Conservation (phyloP, 1,284 basidiomycete species). For the Pascua guehoae region DNA sequence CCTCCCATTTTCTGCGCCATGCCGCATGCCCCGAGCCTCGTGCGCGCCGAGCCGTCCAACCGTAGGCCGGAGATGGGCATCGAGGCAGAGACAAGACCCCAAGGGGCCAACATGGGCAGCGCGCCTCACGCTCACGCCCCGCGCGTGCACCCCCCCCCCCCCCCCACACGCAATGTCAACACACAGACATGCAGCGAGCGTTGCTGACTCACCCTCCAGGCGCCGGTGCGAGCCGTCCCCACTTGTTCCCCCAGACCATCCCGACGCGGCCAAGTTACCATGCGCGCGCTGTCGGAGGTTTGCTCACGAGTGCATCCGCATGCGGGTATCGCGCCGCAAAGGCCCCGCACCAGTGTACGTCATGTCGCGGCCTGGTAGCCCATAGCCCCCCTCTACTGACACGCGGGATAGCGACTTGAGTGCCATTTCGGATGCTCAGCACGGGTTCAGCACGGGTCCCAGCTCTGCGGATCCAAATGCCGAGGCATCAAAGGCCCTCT, state of each 20-base stretch:
- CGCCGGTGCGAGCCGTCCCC: conserved; percentile 44
- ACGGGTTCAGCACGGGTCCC: conserved; percentile 19
- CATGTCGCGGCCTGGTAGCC: background rate
- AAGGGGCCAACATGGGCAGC: background rate
- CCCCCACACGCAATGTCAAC: too few relatives aligned
- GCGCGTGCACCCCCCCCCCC: too few relatives aligned
- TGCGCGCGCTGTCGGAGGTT: conserved; percentile 43
- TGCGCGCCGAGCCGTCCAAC: too few relatives aligned
- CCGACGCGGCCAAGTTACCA: conserved; percentile 39
- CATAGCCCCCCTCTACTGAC: background rate
- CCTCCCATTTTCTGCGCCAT: too few relatives aligned
- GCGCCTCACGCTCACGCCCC: too few relatives aligned
- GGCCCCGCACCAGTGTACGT: conserved; percentile 42
- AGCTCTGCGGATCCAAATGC: background rate
- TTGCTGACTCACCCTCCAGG: conserved; percentile 33
- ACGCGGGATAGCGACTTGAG: conserved; percentile 13
- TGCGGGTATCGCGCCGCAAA: conserved; percentile 33
- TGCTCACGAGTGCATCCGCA: conserved; percentile 39
- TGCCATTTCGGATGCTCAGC: conserved; percentile 33
- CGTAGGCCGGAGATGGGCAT: background rate
- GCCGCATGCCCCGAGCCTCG: too few relatives aligned
- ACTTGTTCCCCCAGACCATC: conserved; percentile 38
- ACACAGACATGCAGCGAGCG: too few relatives aligned
- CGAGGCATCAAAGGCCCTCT: background rate
- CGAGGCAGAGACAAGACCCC: background rate